Percentiles rank a stretch among this genome's conserved stretches.
These are phyloP conservation scores for Apiospora arundinis DNA, from an alignment of 2,329 filamentous ascomycete genomes.

Conservation along the genomic window DNA sequence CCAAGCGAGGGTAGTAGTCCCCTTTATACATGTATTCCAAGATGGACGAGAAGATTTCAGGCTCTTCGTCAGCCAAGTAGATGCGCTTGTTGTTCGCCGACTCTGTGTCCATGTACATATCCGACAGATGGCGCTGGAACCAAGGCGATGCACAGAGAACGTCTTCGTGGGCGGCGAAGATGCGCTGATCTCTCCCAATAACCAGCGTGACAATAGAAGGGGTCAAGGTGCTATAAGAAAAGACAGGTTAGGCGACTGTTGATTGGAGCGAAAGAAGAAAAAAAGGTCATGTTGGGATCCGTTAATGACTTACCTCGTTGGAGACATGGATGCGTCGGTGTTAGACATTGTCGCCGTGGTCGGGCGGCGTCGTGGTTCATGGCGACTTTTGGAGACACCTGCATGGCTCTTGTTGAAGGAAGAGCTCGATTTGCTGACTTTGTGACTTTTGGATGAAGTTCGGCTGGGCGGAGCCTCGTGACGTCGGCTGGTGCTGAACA, in stretches of 20 bases:
- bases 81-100: slow-evolving; percentile 70
- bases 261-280: background rate
- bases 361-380: slow-evolving; percentile 57
- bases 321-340: slow-evolving; percentile 46
- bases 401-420: slow-evolving; percentile 59
- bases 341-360: slow-evolving; percentile 50
- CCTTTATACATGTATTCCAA: slow-evolving; percentile 94
- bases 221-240: slow-evolving; percentile 55
- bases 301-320: slow-evolving; percentile 50
- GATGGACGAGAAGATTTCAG: slow-evolving; percentile 88
- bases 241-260: slow-evolving; percentile 25
- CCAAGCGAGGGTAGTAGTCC: slow-evolving; percentile 85
- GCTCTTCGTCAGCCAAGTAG: slow-evolving; percentile 82
- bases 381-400: slow-evolving; percentile 61
- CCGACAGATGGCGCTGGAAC: slow-evolving; percentile 71
- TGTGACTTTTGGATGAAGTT: slow-evolving; percentile 61
- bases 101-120: slow-evolving; percentile 69
- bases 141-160: slow-evolving; percentile 80
- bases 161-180: slow-evolving; percentile 92
- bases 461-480: slow-evolving; percentile 45
- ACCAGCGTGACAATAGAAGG: slow-evolving; percentile 81
- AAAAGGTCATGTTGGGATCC: background rate
- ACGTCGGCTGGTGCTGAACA: slow-evolving; percentile 18
- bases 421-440: slow-evolving; percentile 55
- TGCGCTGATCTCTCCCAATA: slow-evolving; percentile 80